These are phyloP conservation scores for Teratosphaeria destructans DNA, from an alignment of 2,329 filamentous ascomycete species.

Conservation along the genomic window DNA sequence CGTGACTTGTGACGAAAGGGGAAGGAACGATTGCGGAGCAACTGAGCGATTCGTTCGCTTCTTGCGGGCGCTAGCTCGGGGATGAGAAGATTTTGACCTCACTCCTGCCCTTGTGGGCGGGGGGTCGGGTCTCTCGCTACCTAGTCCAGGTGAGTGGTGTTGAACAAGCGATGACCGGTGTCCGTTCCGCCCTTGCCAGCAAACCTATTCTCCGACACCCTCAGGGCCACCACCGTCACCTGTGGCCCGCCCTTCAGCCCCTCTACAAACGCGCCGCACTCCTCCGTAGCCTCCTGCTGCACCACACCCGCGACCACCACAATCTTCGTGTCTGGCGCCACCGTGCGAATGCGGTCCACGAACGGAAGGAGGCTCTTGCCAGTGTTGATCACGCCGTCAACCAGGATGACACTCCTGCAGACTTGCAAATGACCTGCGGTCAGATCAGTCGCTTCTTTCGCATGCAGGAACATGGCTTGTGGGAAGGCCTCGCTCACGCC, in stretches of 20 bases:
- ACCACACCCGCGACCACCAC: slow-evolving; percentile 48
- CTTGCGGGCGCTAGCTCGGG: neutral
- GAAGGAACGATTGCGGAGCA: neutral
- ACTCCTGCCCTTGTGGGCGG: neutral
- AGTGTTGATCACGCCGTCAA: slow-evolving; percentile 53
- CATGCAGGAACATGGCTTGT: slow-evolving; percentile 43
- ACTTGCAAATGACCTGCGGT: slow-evolving; percentile 31
- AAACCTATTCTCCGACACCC: slow-evolving; percentile 48
- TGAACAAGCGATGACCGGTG: slow-evolving; percentile 51
- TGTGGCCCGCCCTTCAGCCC: slow-evolving; percentile 1
- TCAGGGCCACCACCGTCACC: slow-evolving; percentile 39
- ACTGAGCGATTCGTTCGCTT: neutral
- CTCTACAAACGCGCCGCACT: slow-evolving; percentile 10
- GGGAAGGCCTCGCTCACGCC: slow-evolving; percentile 47
- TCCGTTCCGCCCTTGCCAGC: slow-evolving; percentile 44
- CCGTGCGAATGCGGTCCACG: slow-evolving; percentile 35
- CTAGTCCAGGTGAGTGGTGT: slow-evolving; percentile 38
- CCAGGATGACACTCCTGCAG: slow-evolving; percentile 38
- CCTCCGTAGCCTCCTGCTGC: slow-evolving; percentile 28
- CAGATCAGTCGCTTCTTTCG: slow-evolving; percentile 32
- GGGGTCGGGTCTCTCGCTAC: neutral
- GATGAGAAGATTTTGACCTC: neutral
- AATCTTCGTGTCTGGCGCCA: slow-evolving; percentile 35
- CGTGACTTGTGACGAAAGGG: neutral
- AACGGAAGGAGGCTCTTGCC: slow-evolving; percentile 43